Evolutionary conservation across 257 asterid species (phyloP).

Genomic region (Solanum pinnatisectum): DNA sequence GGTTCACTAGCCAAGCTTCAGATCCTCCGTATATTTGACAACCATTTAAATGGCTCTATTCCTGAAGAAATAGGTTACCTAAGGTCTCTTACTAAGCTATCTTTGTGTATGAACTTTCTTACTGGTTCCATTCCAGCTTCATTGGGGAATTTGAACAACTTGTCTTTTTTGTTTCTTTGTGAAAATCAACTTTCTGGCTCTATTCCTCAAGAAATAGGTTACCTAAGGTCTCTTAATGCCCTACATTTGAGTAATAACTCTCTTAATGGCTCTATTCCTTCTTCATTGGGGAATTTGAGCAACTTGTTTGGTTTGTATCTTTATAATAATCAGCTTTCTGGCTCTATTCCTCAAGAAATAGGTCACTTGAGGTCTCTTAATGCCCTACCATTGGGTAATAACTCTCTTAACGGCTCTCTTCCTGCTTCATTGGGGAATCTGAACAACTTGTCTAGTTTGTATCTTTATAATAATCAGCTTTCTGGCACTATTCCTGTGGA

Average conservation of each 20-base stretch:
- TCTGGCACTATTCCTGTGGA: not conserved
- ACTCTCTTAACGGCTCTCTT: too few relatives aligned
- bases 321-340: fast-evolving
- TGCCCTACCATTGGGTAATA: fast-evolving
- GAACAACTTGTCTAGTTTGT: fast-evolving
- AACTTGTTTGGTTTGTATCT: fast-evolving
- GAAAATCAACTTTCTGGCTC: not conserved
- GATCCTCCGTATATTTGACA: not conserved
- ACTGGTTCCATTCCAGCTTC: not conserved
- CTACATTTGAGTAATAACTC: fast-evolving
- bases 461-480: too few relatives aligned
- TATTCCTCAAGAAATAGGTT: too few relatives aligned
- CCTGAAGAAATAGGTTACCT: not conserved
- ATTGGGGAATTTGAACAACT: not conserved
- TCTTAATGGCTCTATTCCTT: not conserved
- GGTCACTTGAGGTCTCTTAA: too few relatives aligned
- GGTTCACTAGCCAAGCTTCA: not conserved
- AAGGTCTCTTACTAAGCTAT: not conserved
- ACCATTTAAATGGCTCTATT: too few relatives aligned
- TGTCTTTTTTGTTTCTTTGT: fast-evolving
- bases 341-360: too few relatives aligned
- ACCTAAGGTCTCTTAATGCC: fast-evolving
- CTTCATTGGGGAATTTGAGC: too few relatives aligned
- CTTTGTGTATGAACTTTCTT: not conserved
- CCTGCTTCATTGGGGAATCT: too few relatives aligned